Evolutionary conservation across 148 eudicot genomes (phyloP), one percentile per base, ranked within the genome.

Genomic region (Rhododendron molle): DNA sequence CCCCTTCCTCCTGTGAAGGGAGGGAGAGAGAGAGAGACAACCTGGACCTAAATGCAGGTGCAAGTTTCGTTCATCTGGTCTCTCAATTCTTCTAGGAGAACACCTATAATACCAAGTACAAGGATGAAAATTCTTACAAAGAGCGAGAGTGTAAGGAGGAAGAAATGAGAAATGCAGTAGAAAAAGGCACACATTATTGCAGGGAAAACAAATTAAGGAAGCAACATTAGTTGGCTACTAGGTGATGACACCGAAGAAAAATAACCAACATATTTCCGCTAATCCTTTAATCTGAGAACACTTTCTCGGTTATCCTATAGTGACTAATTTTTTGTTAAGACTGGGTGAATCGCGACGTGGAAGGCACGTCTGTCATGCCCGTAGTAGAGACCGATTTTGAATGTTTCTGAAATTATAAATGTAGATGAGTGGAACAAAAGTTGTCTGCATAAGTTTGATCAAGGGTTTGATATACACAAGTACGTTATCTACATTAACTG

Each of bases 1-100:
- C 99, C 84, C 99, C 99, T 91, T 96, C 99, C 99, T 26, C 99
- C 99, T 1, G 99, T 96, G 85, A 95, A 96, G 73, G 94, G 91
- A 74, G 99, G 99, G 93, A 77, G 99, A 91, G 34, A 34, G 34
- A 34, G 34, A 34, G 30, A 77, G 99, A 91, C 71, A 96, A 86
- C 85, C 95, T 93, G 78, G 97, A 91, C 88, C 80, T 92, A 67
- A 95, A 96, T 91, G 95, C 76, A 96, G 93, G 90, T 95, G 98
- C 87, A 95, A 87, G 86, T 89, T 96, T 85, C 93, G 90, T 81
- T 97, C 99, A 88, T 96, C 97, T 34, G 97, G 93, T 44, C 97
- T 98, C 91, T 95, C 99, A 84, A 96, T 92, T 83, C 92, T 89
- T 81, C 89, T 93, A 30, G 99, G 99, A 49, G 98, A 95, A 60